Conservation (phyloP, 2,329 filamentous ascomycete species). For the Exophiala oligosperma region DNA sequence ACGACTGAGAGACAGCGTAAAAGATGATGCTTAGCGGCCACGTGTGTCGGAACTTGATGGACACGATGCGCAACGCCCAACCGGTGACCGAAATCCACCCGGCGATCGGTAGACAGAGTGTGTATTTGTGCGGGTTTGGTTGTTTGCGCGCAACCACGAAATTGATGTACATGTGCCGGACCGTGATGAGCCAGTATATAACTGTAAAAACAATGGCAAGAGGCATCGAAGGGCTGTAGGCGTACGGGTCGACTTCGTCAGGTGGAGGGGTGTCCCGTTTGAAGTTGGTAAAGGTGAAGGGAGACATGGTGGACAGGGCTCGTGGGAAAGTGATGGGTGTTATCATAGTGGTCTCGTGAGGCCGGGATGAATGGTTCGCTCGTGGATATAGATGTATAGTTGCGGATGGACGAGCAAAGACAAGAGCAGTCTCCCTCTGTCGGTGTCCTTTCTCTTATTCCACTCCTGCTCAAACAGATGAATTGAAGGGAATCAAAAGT, state of each 20-base stretch:
- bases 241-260: background rate
- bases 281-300: background rate
- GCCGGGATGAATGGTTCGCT: background rate
- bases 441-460: no score
- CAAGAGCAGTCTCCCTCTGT: no score
- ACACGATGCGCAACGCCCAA: background rate
- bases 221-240: background rate
- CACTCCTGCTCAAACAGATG: no score
- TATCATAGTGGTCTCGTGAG: background rate
- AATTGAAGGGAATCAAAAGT: no score
- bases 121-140: background rate
- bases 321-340: background rate
- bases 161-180: background rate
- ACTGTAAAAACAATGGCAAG: background rate
- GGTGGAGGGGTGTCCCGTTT: background rate
- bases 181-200: background rate
- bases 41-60: background rate
- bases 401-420: no score
- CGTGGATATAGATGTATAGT: background rate
- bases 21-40: background rate
- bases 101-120: background rate
- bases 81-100: background rate
- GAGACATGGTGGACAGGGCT: background rate
- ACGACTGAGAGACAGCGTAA: background rate
- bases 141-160: background rate